A percentile compares a stretch with the other conserved stretches of the same genome.
Conservation (phyloP, 176 grass and related monocot genomes). For the Melocanna baccifera region DNA sequence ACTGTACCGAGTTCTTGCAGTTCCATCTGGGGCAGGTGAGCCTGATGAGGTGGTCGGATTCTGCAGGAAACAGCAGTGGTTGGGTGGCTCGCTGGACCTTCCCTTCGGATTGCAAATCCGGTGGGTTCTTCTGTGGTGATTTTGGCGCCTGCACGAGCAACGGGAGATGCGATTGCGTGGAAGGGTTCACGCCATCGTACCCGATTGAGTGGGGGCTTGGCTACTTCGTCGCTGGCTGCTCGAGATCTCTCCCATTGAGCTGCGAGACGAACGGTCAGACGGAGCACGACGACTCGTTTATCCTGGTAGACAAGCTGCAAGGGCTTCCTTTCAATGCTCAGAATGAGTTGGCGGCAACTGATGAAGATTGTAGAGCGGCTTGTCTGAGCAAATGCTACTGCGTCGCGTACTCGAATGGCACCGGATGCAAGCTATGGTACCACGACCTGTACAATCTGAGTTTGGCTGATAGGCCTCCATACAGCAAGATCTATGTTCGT, state of each 20-base stretch:
- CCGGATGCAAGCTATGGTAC: slow-evolving; percentile 41
- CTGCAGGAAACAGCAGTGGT: too few species aligned
- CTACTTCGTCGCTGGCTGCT: too few species aligned
- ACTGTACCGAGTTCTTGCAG: too few species aligned
- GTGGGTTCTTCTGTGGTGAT: slow-evolving; percentile 38
- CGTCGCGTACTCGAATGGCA: slow-evolving; percentile 26
- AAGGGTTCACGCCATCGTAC: slow-evolving; percentile 34
- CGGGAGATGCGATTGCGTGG: slow-evolving; percentile 21
- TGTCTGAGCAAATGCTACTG: slow-evolving; percentile 50
- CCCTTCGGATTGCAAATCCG: too few species aligned
- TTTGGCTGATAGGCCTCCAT: not conserved
- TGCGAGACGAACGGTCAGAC: slow-evolving; percentile 13
- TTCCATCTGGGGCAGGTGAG: too few species aligned
- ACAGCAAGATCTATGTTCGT: slow-evolving; percentile 16
- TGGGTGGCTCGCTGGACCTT: too few species aligned
- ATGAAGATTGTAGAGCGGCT: too few species aligned
- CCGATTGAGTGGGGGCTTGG: not conserved
- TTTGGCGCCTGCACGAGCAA: slow-evolving; percentile 31
- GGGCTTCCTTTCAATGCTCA: too few species aligned
- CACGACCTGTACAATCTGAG: slow-evolving; percentile 28
- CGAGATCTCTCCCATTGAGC: slow-evolving; percentile 26
- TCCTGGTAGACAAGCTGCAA: too few species aligned
- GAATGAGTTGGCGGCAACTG: too few species aligned
- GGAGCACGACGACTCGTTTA: not conserved
- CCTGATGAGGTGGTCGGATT: too few species aligned